These are phyloP conservation scores for Coemansia sp. DNA, from an alignment of 192 early-diverging fungal genomes.

Conservation along the genomic window DNA sequence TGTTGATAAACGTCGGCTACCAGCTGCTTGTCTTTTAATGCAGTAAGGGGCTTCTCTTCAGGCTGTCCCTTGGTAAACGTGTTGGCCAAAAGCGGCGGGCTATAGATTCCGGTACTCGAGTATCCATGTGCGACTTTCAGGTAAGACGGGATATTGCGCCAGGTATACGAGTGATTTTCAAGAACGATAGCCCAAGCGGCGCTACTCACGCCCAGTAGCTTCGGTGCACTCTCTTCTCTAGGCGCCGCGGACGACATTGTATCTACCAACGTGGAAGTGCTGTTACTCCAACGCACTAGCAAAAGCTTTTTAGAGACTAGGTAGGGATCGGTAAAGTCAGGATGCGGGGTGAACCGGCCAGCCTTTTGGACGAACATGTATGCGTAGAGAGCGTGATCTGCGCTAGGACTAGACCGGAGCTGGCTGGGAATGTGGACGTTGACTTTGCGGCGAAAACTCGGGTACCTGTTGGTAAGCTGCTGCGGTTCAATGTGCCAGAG, in stretches of 20 bases:
- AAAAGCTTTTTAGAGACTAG: neutral
- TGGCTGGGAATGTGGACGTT: neutral
- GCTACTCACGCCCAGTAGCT: constrained; percentile 1
- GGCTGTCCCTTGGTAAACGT: constrained; percentile 5
- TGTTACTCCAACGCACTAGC: constrained; percentile 1
- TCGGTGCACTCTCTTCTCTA: too few relatives aligned
- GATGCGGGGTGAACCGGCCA: constrained; percentile 9
- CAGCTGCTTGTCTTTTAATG: neutral
- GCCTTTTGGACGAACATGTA: constrained; percentile 9
- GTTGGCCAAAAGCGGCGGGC: constrained; percentile 5
- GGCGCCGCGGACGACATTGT: neutral
- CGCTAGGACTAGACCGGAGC: neutral
- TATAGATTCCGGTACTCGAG: neutral
- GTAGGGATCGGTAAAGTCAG: constrained; percentile 8
- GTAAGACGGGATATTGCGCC: neutral
- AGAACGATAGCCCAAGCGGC: constrained; percentile 18
- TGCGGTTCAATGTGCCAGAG: neutral
- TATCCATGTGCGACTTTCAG: neutral
- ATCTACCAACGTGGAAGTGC: neutral
- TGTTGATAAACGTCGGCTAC: neutral
- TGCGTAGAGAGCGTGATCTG: constrained; percentile 10
- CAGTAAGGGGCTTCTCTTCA: neutral
- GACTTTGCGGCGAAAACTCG: neutral
- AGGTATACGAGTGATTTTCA: constrained; percentile 7
- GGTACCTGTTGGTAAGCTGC: constrained; percentile 1